These are phyloP conservation scores for Ramaria sp. DNA, from an alignment of 768 basidiomycete species.

Conservation along the genomic window DNA sequence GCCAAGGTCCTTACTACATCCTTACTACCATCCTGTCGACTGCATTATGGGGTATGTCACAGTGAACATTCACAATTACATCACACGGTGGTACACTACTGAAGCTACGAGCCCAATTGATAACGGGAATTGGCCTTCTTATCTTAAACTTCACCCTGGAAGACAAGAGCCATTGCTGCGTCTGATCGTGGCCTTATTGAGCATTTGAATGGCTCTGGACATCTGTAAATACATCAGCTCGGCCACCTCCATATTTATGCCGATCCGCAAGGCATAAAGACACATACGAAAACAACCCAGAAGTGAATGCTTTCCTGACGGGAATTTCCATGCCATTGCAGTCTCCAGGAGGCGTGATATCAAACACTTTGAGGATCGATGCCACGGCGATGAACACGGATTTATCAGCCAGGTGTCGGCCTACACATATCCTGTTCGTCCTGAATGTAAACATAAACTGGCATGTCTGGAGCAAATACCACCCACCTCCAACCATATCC, in stretches of 20 bases:
- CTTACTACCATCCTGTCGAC: too few species aligned
- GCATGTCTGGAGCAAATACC: background rate
- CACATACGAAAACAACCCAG: constrained; percentile 5
- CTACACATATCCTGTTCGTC: constrained; percentile 9
- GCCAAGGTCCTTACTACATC: too few species aligned
- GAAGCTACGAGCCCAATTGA: too few species aligned
- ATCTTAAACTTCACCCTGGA: too few species aligned
- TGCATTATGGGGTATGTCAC: too few species aligned
- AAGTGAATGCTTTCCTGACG: background rate
- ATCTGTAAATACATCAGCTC: too few species aligned
- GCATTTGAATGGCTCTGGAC: constrained; percentile 19
- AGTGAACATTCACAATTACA: too few species aligned
- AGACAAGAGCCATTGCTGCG: constrained; percentile 13
- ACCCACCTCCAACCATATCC: background rate
- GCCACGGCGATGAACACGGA: constrained; percentile 9
- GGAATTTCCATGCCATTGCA: constrained; percentile 26
- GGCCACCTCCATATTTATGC: too few species aligned
- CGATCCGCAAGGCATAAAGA: too few species aligned
- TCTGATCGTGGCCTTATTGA: constrained; percentile 22
- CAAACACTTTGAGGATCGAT: constrained; percentile 10
- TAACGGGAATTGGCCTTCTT: too few species aligned
- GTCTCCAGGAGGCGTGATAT: constrained; percentile 8
- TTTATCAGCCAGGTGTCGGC: constrained; percentile 10
- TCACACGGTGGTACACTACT: too few species aligned
- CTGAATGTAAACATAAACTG: background rate